phyloP scores from a whole-genome alignment of 441 rosid genomes.

The Corymbia citriodora region DNA sequence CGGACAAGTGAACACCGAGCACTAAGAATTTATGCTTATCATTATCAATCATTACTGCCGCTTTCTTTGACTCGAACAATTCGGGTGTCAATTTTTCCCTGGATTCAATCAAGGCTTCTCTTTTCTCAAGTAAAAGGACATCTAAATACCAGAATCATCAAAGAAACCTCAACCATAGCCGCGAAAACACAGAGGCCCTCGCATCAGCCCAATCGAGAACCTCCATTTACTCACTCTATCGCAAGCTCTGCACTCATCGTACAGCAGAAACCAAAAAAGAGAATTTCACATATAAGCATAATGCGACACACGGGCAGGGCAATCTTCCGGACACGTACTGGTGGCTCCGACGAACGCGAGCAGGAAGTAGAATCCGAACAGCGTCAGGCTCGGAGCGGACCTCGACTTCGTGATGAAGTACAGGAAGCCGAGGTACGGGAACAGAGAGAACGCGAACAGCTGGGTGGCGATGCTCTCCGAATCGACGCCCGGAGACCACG shows the following conservation, averaged over 20 bases:
- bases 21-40: background rate
- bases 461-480: conserved; percentile 76
- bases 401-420: conserved; percentile 84
- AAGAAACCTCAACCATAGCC: background rate
- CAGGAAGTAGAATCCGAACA: conserved; percentile 90
- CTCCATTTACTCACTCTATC: background rate
- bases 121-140: background rate
- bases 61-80: background rate
- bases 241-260: background rate
- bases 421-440: conserved; percentile 76
- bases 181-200: background rate
- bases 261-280: background rate
- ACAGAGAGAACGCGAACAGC: conserved; percentile 72
- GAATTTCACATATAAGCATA: background rate
- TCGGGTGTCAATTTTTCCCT: background rate
- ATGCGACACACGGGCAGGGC: background rate
- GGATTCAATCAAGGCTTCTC: background rate
- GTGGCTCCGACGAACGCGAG: conserved; percentile 91
- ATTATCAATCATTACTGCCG: background rate
- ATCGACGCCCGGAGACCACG: conserved; percentile 78
- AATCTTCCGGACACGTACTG: conserved; percentile 35
- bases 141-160: background rate
- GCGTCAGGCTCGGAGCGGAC: conserved; percentile 76
- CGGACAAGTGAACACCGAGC: background rate
- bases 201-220: background rate